Evolutionary conservation across 2,329 filamentous ascomycete genomes (phyloP).

Genomic region (Immersiporthe knoxdaviesiana): DNA sequence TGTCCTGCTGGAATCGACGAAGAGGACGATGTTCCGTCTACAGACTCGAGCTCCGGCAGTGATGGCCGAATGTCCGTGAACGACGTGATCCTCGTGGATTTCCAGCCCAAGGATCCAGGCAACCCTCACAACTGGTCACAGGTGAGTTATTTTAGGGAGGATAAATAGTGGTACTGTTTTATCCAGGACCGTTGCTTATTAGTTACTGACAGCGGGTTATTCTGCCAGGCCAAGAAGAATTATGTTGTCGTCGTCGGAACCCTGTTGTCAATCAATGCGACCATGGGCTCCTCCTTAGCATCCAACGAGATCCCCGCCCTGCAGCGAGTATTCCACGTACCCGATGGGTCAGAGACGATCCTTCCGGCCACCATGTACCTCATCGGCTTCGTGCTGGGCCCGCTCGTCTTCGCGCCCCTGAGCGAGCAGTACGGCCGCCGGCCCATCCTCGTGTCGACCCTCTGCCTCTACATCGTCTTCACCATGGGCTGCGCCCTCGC

Average conservation of each 20-base stretch:
- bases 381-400: slow-evolving; percentile 35
- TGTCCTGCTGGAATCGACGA: not conserved
- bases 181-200: not conserved
- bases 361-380: slow-evolving; percentile 35
- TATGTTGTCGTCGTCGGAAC: slow-evolving; percentile 33
- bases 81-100: slow-evolving; percentile 18
- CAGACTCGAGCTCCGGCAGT: slow-evolving; percentile 12
- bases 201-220: not conserved
- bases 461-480: slow-evolving; percentile 31
- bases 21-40: slow-evolving; percentile 7
- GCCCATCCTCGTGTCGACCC: slow-evolving; percentile 28
- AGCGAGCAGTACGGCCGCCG: slow-evolving; percentile 35
- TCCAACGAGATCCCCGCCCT: slow-evolving; percentile 34
- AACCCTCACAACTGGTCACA: slow-evolving; percentile 25
- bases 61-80: slow-evolving; percentile 6
- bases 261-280: slow-evolving; percentile 33
- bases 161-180: not conserved
- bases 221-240: slow-evolving; percentile 30
- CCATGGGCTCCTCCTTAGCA: slow-evolving; percentile 34
- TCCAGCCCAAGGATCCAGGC: slow-evolving; percentile 23
- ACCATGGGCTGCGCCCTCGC: slow-evolving; percentile 31
- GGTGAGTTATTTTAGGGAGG: not conserved
- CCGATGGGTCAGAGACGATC: slow-evolving; percentile 31
- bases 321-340: slow-evolving; percentile 29
- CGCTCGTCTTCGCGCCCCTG: slow-evolving; percentile 35